Evolutionary conservation across 306 rosid species (phyloP).

Genomic region (Sphenostylis stenocarpa): DNA sequence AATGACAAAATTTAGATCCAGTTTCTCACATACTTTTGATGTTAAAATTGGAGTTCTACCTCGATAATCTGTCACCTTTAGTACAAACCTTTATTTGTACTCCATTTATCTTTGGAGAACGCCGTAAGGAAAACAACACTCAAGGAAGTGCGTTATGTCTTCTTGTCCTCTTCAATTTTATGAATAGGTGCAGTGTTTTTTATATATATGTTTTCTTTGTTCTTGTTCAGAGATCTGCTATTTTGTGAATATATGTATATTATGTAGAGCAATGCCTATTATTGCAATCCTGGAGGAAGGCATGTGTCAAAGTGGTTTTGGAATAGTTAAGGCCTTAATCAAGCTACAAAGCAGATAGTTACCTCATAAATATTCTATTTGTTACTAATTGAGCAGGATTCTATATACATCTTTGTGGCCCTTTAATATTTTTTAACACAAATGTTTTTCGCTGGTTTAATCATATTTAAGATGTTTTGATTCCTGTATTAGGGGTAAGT

Average conservation of each 20-base stretch:
- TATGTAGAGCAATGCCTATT: neutral
- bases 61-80: neutral
- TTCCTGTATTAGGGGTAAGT: neutral
- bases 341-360: neutral
- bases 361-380: neutral
- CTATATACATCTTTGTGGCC: neutral
- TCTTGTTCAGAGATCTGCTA: neutral
- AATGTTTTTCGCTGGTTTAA: neutral
- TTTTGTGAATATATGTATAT: neutral
- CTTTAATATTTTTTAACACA: neutral
- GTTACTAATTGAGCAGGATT: neutral
- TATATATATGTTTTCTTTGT: neutral
- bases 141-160: neutral
- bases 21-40: neutral
- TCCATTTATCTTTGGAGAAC: neutral
- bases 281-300: neutral
- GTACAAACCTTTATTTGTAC: neutral
- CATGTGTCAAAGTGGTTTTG: neutral
- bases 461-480: neutral
- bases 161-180: neutral
- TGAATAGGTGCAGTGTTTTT: neutral
- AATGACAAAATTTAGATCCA: neutral
- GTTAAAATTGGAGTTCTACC: neutral
- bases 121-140: neutral
- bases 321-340: slow-evolving; percentile 20